phyloP scores from a whole-genome alignment of 73 alveolate genomes.

The Symbiodinium pilosum region DNA sequence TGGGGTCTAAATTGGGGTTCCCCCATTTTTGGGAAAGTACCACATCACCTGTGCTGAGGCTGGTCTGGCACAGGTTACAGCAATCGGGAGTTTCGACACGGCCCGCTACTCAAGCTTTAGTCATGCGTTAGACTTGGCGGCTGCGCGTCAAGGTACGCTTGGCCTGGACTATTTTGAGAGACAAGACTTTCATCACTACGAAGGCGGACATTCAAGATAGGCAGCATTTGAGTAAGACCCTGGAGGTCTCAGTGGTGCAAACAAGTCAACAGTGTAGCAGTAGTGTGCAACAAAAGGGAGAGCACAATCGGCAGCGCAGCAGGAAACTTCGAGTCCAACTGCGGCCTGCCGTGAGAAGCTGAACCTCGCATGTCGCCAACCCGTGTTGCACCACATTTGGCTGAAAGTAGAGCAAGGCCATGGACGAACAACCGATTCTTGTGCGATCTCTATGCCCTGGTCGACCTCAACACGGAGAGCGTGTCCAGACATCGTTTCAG shows the following conservation, averaged over 20 bases:
- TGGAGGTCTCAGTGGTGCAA: too few species aligned
- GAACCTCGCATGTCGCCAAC: not conserved
- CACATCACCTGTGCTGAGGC: too few species aligned
- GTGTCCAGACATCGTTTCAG: not conserved
- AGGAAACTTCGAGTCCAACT: slow-evolving; percentile 76
- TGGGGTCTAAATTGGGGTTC: too few species aligned
- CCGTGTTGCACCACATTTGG: not conserved
- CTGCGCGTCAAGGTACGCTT: not conserved
- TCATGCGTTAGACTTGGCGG: not conserved
- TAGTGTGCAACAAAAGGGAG: too few species aligned
- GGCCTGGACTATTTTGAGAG: slow-evolving; percentile 71
- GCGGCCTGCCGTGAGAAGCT: slow-evolving; percentile 61
- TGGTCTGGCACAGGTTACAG: slow-evolving; percentile 67
- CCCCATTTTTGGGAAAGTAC: too few species aligned
- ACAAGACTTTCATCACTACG: slow-evolving; percentile 61
- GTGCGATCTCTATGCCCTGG: slow-evolving; percentile 61
- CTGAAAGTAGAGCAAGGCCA: too few species aligned
- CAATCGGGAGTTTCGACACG: slow-evolving; percentile 59
- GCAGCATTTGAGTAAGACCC: not conserved
- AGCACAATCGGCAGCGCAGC: not conserved
- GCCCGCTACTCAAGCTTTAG: not conserved
- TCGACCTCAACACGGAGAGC: slow-evolving; percentile 72
- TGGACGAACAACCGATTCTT: slow-evolving; percentile 62
- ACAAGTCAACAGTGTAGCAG: too few species aligned
- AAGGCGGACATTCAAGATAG: not conserved